Percentiles rank a stretch among this genome's conserved stretches.
These are phyloP conservation scores for Leccinum variicolor DNA, from an alignment of 768 basidiomycete species.

Conservation along the genomic window DNA sequence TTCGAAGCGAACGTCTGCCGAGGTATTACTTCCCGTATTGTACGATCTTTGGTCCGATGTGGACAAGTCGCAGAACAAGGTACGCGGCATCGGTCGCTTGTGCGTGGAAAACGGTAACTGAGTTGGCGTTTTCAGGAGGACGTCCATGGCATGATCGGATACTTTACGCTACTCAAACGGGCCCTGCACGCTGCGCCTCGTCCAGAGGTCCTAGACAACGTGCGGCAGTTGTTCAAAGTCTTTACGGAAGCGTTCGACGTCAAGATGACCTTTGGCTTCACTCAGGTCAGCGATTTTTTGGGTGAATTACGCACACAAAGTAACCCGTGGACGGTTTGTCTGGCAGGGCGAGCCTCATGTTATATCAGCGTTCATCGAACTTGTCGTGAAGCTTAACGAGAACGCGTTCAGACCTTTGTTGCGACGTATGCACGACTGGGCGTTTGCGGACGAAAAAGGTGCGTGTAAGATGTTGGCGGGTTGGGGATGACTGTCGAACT, in stretches of 20 bases:
- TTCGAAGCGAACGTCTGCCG: conserved; percentile 67
- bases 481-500: background rate
- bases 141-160: conserved; percentile 33
- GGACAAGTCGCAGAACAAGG: conserved; percentile 35
- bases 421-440: conserved; percentile 93
- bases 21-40: conserved; percentile 64
- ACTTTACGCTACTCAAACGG: conserved; percentile 68
- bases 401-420: conserved; percentile 88
- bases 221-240: conserved; percentile 68
- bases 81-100: conserved; percentile 16
- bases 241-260: conserved; percentile 79
- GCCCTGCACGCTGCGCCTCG: conserved; percentile 63
- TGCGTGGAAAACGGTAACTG: background rate
- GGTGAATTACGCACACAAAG: background rate
- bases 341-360: conserved; percentile 50
- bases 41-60: conserved; percentile 51
- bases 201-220: conserved; percentile 57
- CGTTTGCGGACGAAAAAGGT: conserved; percentile 61
- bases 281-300: conserved; percentile 25
- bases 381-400: conserved; percentile 92
- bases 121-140: conserved; percentile 16
- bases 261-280: conserved; percentile 27
- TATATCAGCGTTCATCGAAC: conserved; percentile 77
- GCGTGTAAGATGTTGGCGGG: conserved; percentile 11
- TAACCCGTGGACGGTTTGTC: background rate